phyloP scores from a whole-genome alignment of 1,284 basidiomycete species.

The Rhodofomes roseus region DNA sequence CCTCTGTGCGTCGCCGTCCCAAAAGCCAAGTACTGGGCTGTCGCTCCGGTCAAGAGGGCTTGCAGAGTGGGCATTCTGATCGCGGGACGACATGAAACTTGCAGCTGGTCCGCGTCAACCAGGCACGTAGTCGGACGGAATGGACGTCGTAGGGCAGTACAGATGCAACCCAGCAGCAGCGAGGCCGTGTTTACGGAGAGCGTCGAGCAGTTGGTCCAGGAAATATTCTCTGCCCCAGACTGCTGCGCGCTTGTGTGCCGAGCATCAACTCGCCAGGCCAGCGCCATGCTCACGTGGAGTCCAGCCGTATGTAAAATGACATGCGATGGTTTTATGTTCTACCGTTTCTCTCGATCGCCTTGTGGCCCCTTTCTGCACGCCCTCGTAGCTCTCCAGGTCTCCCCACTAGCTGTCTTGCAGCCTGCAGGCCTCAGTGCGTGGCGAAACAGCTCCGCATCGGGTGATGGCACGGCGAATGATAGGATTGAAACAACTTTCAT shows the following conservation, averaged over 20 bases:
- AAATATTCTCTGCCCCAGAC: not conserved
- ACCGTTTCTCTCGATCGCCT: conserved; percentile 1
- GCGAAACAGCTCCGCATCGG: not conserved
- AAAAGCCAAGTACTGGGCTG: conserved; percentile 9
- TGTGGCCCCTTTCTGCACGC: not conserved
- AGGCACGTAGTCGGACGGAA: not conserved
- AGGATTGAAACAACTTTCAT: not conserved
- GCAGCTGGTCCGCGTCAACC: not conserved
- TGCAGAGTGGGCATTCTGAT: not conserved
- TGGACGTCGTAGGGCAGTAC: not conserved
- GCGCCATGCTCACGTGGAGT: not conserved
- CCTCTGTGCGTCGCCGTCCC: not conserved
- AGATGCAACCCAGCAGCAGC: not conserved
- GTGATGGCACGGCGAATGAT: not conserved
- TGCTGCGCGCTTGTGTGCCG: conserved; percentile 1
- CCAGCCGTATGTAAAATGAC: not conserved
- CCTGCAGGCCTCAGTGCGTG: not conserved
- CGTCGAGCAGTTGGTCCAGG: not conserved
- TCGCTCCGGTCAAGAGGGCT: conserved; percentile 4
- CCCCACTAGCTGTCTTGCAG: not conserved
- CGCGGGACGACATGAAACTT: conserved; percentile 1
- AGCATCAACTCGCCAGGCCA: not conserved
- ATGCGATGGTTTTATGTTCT: not conserved
- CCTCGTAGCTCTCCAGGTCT: not conserved
- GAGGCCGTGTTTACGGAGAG: not conserved